Evolutionary conservation across 768 basidiomycete genomes (phyloP).

Genomic region (Calvatia gigantea): DNA sequence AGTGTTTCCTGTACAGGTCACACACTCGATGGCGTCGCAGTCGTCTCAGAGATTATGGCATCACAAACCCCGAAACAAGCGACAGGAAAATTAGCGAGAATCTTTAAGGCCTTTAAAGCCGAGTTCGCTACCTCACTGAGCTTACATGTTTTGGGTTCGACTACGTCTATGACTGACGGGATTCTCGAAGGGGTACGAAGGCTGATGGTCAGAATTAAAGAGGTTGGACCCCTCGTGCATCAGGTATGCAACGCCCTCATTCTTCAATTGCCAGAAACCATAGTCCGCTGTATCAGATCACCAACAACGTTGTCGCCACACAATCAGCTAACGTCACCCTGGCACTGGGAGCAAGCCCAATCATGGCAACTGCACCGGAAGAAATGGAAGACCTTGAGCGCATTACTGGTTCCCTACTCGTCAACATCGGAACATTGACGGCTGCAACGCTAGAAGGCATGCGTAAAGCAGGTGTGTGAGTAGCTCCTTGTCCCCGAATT

Average conservation of each 20-base stretch:
- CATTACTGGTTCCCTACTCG: slow-evolving; percentile 64
- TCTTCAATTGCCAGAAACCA: neutral
- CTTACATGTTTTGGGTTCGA: neutral
- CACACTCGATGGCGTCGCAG: slow-evolving; percentile 76
- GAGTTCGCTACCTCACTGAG: slow-evolving; percentile 6
- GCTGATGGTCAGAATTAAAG: slow-evolving; percentile 50
- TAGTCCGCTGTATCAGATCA: slow-evolving; percentile 53
- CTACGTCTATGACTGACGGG: slow-evolving; percentile 23
- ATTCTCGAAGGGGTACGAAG: slow-evolving; percentile 42
- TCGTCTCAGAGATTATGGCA: slow-evolving; percentile 83
- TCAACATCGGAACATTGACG: slow-evolving; percentile 84
- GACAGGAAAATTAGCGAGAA: slow-evolving; percentile 40
- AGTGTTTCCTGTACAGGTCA: slow-evolving; percentile 55
- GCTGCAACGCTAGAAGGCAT: slow-evolving; percentile 63
- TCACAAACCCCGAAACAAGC: slow-evolving; percentile 52
- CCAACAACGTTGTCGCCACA: slow-evolving; percentile 83
- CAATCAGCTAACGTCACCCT: slow-evolving; percentile 91
- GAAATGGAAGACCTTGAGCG: slow-evolving; percentile 80
- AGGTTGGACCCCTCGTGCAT: slow-evolving; percentile 70
- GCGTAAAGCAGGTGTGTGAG: slow-evolving; percentile 57
- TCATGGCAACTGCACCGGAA: slow-evolving; percentile 84
- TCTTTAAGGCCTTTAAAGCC: slow-evolving; percentile 42
- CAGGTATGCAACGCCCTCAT: slow-evolving; percentile 42
- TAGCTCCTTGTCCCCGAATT: neutral
- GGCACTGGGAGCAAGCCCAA: slow-evolving; percentile 84